Conservation (phyloP, 257 asterid genomes). For the Solanum appendiculatum region DNA sequence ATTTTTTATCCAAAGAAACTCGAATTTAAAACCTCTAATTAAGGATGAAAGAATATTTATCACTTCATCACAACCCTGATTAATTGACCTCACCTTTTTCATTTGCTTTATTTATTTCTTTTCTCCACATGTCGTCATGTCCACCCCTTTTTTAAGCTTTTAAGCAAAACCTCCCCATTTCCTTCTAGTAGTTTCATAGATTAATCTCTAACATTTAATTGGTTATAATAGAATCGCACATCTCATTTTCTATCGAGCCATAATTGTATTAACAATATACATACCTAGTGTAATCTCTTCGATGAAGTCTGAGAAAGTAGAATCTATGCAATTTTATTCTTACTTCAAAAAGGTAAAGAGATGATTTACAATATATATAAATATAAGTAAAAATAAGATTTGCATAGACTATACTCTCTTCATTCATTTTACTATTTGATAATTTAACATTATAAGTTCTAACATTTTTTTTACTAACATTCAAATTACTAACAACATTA, state of each 20-base stretch:
- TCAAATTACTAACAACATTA: too few species aligned
- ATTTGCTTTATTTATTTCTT: neutral
- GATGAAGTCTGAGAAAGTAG: too few species aligned
- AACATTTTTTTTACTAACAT: too few species aligned
- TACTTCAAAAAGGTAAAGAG: too few species aligned
- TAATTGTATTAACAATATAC: too few species aligned
- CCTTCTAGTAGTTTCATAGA: neutral
- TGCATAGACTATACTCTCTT: neutral
- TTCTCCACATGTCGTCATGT: neutral
- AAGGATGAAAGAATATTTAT: fast-evolving
- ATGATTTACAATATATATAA: too few species aligned
- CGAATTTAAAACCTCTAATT: too few species aligned
- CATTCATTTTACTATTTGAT: neutral
- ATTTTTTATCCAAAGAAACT: too few species aligned
- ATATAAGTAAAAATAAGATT: too few species aligned
- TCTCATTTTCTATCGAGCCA: neutral
- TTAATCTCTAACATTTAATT: neutral
- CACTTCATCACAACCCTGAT: fast-evolving
- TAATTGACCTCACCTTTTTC: neutral
- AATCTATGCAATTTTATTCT: too few species aligned
- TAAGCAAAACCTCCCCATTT: neutral
- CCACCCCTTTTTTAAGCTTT: neutral
- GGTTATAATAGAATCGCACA: neutral
- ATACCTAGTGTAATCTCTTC: too few species aligned
- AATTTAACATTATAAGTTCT: too few species aligned